Conservation (phyloP, 1,284 basidiomycete species). For the Rhodotorula mucilaginosa region DNA sequence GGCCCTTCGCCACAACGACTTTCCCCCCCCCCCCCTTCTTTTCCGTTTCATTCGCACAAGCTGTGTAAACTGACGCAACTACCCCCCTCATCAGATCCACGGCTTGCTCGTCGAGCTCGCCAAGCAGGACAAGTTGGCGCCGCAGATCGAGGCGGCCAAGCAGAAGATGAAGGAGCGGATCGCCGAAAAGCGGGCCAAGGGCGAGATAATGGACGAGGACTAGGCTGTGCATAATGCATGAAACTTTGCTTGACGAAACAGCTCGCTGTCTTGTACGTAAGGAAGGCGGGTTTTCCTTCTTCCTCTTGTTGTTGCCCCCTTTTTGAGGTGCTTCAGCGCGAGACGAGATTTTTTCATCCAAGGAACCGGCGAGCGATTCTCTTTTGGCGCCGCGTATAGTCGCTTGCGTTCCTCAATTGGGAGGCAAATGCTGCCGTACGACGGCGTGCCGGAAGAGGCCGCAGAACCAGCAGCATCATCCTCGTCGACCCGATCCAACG, state of each 20-base stretch:
- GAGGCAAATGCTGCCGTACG: constrained; percentile 3
- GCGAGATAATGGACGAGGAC: constrained; percentile 15
- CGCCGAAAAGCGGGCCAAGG: constrained; percentile 15
- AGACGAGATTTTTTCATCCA: too few relatives aligned
- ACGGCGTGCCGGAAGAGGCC: constrained; percentile 1
- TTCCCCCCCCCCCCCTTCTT: constrained; percentile 41
- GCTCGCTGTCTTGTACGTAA: too few relatives aligned
- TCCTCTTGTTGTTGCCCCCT: neutral
- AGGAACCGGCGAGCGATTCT: neutral
- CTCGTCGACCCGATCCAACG: neutral
- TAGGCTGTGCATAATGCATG: neutral
- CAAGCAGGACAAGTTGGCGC: constrained; percentile 57
- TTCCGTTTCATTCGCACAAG: too few relatives aligned
- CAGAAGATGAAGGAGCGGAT: constrained; percentile 47
- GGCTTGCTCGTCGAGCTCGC: constrained; percentile 66
- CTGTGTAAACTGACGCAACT: too few relatives aligned
- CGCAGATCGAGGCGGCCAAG: constrained; percentile 50
- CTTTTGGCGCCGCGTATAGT: neutral
- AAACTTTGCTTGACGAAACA: too few relatives aligned
- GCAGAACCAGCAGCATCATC: neutral
- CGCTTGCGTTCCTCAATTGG: too few relatives aligned
- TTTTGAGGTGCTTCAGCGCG: neutral
- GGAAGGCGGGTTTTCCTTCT: too few relatives aligned
- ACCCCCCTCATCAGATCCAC: too few relatives aligned
- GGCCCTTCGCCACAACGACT: too few relatives aligned